Evolutionary conservation across 306 rosid species (phyloP).

Genomic region (Gleditsia sinensis): DNA sequence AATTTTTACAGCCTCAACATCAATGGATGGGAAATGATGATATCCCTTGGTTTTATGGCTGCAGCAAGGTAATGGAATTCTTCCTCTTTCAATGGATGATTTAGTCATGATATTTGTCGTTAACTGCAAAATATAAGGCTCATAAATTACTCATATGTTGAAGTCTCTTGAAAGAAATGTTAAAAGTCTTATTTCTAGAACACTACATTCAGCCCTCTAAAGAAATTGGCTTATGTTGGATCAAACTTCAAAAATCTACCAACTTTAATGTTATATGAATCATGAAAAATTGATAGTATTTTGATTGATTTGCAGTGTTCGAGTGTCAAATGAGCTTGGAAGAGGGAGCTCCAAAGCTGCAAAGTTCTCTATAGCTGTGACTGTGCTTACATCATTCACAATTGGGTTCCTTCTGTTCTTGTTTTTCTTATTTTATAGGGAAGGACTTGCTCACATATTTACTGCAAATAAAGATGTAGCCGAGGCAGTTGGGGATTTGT

Average conservation of each 20-base stretch:
- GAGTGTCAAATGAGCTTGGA: slow-evolving; percentile 69
- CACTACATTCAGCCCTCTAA: neutral
- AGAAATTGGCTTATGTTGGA: neutral
- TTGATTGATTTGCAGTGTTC: slow-evolving; percentile 40
- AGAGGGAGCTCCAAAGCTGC: slow-evolving; percentile 62
- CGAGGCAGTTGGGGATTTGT: slow-evolving; percentile 49
- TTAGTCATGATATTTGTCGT: neutral
- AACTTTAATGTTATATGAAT: neutral
- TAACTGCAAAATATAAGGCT: neutral
- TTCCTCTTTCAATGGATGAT: slow-evolving; percentile 1
- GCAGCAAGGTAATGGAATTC: slow-evolving; percentile 46
- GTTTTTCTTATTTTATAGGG: slow-evolving; percentile 49
- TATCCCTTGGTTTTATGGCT: slow-evolving; percentile 51
- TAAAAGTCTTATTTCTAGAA: neutral
- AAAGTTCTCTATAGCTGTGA: slow-evolving; percentile 49
- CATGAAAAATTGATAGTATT: neutral
- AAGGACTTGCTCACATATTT: slow-evolving; percentile 51
- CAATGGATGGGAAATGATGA: slow-evolving; percentile 60
- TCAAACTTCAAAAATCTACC: neutral
- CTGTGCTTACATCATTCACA: slow-evolving; percentile 40
- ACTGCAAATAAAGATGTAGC: slow-evolving; percentile 44
- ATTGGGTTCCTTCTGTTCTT: slow-evolving; percentile 45
- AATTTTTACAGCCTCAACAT: slow-evolving; percentile 48
- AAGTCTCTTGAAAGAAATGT: neutral
- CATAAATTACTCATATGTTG: neutral